Percentiles rank a stretch among this genome's conserved stretches.
phyloP scores from a whole-genome alignment of 2,329 filamentous ascomycete genomes.

The Pestalotiopsis sp. region DNA sequence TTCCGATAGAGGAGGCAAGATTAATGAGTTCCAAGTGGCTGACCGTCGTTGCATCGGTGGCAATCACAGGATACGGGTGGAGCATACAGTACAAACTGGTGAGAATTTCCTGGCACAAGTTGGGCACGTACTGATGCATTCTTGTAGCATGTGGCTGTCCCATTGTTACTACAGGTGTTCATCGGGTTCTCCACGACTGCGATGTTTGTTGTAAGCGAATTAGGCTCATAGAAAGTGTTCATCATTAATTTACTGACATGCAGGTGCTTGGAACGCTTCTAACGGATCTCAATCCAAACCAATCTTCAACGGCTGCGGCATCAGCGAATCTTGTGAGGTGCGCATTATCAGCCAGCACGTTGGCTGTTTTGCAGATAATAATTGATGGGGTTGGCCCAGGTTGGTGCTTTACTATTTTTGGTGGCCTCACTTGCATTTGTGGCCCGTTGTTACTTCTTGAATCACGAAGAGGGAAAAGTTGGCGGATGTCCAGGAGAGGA shows the following conservation, averaged over 20 bases:
- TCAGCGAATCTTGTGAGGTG: slow-evolving; percentile 27
- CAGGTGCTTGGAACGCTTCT: slow-evolving; percentile 20
- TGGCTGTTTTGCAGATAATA: slow-evolving; percentile 21
- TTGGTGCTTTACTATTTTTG: slow-evolving; percentile 29
- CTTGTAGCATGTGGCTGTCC: slow-evolving; percentile 16
- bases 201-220: slow-evolving; percentile 19
- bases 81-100: slow-evolving; percentile 17
- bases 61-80: slow-evolving; percentile 21
- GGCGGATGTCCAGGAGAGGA: slow-evolving; percentile 17
- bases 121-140: neutral
- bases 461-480: slow-evolving; percentile 16
- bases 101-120: slow-evolving; percentile 1
- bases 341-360: slow-evolving; percentile 19
- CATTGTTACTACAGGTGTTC: slow-evolving; percentile 17
- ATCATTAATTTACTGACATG: neutral
- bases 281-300: slow-evolving; percentile 22
- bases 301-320: slow-evolving; percentile 25
- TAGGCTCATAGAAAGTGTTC: neutral
- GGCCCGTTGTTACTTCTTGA: slow-evolving; percentile 19
- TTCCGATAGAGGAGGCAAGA: slow-evolving; percentile 20
- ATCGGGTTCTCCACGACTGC: slow-evolving; percentile 19
- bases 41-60: slow-evolving; percentile 5
- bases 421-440: slow-evolving; percentile 18
- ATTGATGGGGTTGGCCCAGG: slow-evolving; percentile 22
- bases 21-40: slow-evolving; percentile 17